Conservation (phyloP, 2,329 filamentous ascomycete genomes). For the Diatrype stigma region DNA sequence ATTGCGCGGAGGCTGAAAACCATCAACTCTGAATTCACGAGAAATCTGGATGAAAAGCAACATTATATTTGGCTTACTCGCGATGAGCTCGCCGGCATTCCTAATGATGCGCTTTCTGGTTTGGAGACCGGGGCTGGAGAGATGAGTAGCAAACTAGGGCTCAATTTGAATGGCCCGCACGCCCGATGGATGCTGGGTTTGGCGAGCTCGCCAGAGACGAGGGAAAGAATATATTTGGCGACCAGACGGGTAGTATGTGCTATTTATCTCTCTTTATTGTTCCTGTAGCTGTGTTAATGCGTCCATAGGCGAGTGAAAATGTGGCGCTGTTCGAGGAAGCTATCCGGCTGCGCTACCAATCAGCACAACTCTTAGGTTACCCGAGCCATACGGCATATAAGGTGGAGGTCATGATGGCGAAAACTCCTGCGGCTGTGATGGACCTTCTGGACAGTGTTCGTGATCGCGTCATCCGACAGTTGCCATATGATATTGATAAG, state of each 20-base stretch:
- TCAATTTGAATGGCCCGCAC: background rate
- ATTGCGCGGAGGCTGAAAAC: background rate
- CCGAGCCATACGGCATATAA: constrained; percentile 45
- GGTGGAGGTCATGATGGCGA: constrained; percentile 19
- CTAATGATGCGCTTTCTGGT: background rate
- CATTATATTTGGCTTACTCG: background rate
- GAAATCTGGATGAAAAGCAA: background rate
- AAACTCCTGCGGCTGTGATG: background rate
- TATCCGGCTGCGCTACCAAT: constrained; percentile 45
- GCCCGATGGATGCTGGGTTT: background rate
- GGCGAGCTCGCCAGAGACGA: background rate
- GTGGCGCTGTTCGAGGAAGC: constrained; percentile 45
- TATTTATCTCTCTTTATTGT: background rate
- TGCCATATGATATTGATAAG: background rate
- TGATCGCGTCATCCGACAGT: background rate
- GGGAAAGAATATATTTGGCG: background rate
- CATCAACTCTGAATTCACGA: background rate
- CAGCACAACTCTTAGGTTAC: constrained; percentile 42
- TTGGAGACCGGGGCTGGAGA: background rate
- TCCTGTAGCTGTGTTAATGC: background rate
- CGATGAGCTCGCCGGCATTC: background rate
- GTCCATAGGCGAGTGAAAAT: constrained; percentile 27
- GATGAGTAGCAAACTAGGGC: background rate
- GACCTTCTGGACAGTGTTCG: background rate
- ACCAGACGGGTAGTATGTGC: background rate